A percentile compares a stretch with the other conserved stretches of the same genome.
Evolutionary conservation across 2,329 filamentous ascomycete genomes (phyloP).

Genomic region (Verticillium nubilum): DNA sequence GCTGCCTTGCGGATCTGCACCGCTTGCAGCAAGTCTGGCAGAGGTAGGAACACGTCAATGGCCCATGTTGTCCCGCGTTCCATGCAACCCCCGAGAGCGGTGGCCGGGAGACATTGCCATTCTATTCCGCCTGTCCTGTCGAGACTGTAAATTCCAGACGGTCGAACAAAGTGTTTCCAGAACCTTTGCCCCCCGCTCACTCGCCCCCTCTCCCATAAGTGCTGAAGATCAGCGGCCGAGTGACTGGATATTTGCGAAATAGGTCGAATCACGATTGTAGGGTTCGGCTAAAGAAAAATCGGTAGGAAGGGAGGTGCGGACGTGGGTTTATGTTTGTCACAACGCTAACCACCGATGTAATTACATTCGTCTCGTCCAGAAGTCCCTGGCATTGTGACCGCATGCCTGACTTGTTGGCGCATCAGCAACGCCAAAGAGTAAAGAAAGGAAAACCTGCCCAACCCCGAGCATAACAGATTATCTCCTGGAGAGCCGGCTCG

Average conservation of each 20-base stretch:
- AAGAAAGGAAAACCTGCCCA: background rate
- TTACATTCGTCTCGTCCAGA: background rate
- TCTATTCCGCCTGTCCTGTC: background rate
- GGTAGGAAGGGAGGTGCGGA: background rate
- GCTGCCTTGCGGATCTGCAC: background rate
- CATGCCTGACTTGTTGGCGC: too few relatives aligned
- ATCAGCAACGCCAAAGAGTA: too few relatives aligned
- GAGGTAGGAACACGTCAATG: background rate
- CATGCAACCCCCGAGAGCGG: background rate
- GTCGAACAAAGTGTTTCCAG: background rate
- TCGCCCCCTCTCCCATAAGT: background rate
- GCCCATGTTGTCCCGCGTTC: background rate
- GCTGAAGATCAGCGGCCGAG: background rate
- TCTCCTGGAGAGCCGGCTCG: conserved; percentile 20
- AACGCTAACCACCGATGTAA: background rate
- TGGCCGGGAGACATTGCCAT: background rate
- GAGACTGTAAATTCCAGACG: background rate
- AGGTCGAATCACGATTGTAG: too few relatives aligned
- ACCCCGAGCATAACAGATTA: background rate
- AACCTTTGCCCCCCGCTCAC: background rate
- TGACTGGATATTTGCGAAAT: background rate
- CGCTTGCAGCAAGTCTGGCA: background rate
- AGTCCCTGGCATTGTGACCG: background rate
- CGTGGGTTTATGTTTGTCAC: background rate
- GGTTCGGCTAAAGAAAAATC: too few relatives aligned